A percentile compares a stretch with the other conserved stretches of the same genome.
These are phyloP conservation scores for Streptanthus diversifolius DNA, from an alignment of 345 rosid species.

Conservation along the genomic window DNA sequence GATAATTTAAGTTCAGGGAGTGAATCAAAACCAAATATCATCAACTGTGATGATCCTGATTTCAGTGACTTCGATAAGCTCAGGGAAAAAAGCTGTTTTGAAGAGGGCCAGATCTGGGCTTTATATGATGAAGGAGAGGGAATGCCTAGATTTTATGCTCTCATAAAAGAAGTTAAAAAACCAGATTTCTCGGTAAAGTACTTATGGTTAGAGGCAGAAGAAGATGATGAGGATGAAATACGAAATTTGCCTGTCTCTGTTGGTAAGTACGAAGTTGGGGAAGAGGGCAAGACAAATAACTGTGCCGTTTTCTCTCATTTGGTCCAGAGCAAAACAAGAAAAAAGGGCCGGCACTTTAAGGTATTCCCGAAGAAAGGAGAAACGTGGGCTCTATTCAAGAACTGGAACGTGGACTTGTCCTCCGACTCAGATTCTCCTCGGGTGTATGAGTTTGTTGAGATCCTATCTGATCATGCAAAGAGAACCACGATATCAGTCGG, in stretches of 20 bases:
- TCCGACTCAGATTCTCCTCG: constrained; percentile 47
- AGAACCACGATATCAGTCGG: constrained; percentile 49
- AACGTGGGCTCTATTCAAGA: constrained; percentile 80
- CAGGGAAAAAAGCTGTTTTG: constrained; percentile 44
- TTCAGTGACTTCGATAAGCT: constrained; percentile 58
- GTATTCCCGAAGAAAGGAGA: constrained; percentile 75
- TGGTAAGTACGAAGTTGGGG: constrained; percentile 52
- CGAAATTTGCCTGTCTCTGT: constrained; percentile 60
- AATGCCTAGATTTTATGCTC: constrained; percentile 89
- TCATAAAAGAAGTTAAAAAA: constrained; percentile 47
- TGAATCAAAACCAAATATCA: constrained; percentile 34
- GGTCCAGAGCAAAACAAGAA: constrained; percentile 31
- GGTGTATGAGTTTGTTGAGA: constrained; percentile 62
- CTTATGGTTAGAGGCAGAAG: constrained; percentile 62
- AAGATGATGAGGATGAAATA: too few species aligned
- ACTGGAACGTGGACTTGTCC: constrained; percentile 53
- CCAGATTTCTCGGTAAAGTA: constrained; percentile 52
- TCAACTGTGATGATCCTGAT: constrained; percentile 57
- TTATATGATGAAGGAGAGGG: constrained; percentile 68
- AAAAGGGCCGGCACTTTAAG: constrained; percentile 30
- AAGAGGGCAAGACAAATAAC: constrained; percentile 26
- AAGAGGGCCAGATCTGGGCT: constrained; percentile 83
- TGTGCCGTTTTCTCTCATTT: constrained; percentile 65
- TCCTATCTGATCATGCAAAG: constrained; percentile 49
- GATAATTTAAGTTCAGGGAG: constrained; percentile 31